phyloP scores from a whole-genome alignment of 495 filamentous ascomycete species.

The Letharia lupina region DNA sequence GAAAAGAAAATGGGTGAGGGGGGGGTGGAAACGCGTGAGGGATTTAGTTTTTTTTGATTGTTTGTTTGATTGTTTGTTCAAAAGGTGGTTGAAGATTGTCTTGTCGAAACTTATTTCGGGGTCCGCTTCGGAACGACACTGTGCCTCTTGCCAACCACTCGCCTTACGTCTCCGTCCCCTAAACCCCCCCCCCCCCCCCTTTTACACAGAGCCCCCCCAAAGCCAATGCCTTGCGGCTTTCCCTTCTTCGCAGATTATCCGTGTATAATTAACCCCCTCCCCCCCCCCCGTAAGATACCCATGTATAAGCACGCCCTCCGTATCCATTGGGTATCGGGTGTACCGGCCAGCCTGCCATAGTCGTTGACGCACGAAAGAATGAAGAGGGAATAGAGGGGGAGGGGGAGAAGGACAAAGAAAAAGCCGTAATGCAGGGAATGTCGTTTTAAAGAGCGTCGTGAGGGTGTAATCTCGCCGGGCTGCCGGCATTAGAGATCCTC shows the following conservation, averaged over 20 bases:
- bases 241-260: not conserved
- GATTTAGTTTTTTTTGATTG: too few relatives aligned
- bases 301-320: too few relatives aligned
- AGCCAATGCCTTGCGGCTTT: not conserved
- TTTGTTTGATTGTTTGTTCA: too few relatives aligned
- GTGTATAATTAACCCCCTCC: not conserved
- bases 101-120: too few relatives aligned
- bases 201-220: not conserved
- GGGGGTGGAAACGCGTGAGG: too few relatives aligned
- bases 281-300: too few relatives aligned
- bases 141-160: too few relatives aligned
- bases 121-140: too few relatives aligned
- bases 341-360: constrained; percentile 6
- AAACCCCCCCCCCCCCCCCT: too few relatives aligned
- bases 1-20: too few relatives aligned
- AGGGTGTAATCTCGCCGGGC: not conserved
- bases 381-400: not conserved
- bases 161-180: not conserved
- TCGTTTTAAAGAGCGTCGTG: constrained; percentile 4
- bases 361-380: not conserved
- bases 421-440: constrained; percentile 2
- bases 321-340: constrained; percentile 6
- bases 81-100: too few relatives aligned
- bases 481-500: constrained; percentile 1
- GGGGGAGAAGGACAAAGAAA: constrained; percentile 6